A percentile compares a stretch with the other conserved stretches of the same genome.
phyloP scores from a whole-genome alignment of 2,329 filamentous ascomycete genomes.

The Cryphonectria radicalis region DNA sequence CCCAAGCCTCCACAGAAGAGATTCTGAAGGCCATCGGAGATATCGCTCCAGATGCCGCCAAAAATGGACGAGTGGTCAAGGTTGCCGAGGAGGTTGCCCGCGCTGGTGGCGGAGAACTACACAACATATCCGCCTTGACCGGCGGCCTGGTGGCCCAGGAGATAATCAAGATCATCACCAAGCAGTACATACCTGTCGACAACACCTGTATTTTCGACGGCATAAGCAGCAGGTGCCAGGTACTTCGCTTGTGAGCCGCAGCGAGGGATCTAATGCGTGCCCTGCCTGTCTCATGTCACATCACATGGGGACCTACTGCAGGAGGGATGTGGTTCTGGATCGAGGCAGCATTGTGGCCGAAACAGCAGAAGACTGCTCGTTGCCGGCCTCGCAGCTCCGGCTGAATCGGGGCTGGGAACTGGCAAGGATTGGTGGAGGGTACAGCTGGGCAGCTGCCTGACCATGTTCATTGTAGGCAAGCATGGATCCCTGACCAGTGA shows the following conservation, averaged over 20 bases:
- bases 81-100: slow-evolving; percentile 72
- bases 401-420: slow-evolving; percentile 20
- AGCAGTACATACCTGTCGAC: slow-evolving; percentile 73
- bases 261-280: background rate
- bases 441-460: slow-evolving; percentile 7
- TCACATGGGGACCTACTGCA: background rate
- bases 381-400: slow-evolving; percentile 15
- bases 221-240: slow-evolving; percentile 64
- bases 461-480: background rate
- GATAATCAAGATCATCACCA: slow-evolving; percentile 84
- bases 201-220: slow-evolving; percentile 75
- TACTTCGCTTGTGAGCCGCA: slow-evolving; percentile 54
- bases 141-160: slow-evolving; percentile 97
- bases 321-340: background rate
- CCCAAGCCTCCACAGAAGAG: slow-evolving; percentile 52
- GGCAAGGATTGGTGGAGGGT: slow-evolving; percentile 11
- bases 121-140: slow-evolving; percentile 86
- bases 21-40: slow-evolving; percentile 55
- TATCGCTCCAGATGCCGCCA: slow-evolving; percentile 51
- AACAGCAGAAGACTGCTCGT: slow-evolving; percentile 1
- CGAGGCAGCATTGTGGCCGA: slow-evolving; percentile 5
- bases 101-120: slow-evolving; percentile 81
- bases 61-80: slow-evolving; percentile 55
- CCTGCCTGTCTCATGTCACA: background rate
- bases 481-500: slow-evolving; percentile 8